Conservation (phyloP, 2,329 filamentous ascomycete genomes). For the Fusarium chuoi region DNA sequence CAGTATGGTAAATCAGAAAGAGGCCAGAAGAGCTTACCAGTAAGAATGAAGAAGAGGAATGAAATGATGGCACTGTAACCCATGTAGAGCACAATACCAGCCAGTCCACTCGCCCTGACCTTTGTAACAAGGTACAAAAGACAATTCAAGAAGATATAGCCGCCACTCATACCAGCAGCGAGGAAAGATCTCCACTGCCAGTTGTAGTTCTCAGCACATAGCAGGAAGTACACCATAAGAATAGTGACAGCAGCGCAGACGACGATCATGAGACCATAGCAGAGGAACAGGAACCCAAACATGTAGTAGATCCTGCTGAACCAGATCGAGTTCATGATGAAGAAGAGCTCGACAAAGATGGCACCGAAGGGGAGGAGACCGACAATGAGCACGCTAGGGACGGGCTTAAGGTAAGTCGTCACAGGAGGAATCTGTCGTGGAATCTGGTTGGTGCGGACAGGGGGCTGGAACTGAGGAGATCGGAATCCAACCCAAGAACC, state of each 20-base stretch:
- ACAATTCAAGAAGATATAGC: conserved; percentile 92
- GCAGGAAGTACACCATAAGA: conserved; percentile 93
- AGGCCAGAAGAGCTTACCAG: conserved; percentile 70
- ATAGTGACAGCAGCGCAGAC: conserved; percentile 93
- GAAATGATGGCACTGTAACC: conserved; percentile 92
- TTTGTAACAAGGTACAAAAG: conserved; percentile 91
- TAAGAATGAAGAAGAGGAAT: conserved; percentile 92
- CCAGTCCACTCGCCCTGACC: conserved; percentile 83
- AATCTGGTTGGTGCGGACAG: conserved; percentile 96
- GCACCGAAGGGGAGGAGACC: conserved; percentile 94
- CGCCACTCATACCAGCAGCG: conserved; percentile 88
- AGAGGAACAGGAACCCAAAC: conserved; percentile 99
- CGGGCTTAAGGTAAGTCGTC: conserved; percentile 82
- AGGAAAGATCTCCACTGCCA: conserved; percentile 99
- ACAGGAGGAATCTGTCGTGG: conserved; percentile 92
- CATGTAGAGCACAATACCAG: conserved; percentile 89
- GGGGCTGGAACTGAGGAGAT: conserved; percentile 74
- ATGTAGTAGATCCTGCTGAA: conserved; percentile 99
- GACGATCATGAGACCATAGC: conserved; percentile 96
- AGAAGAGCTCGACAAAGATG: conserved; percentile 98
- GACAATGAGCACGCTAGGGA: conserved; percentile 91
- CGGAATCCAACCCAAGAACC: conserved; percentile 96
- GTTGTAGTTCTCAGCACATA: conserved; percentile 97
- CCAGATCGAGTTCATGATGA: conserved; percentile 99
- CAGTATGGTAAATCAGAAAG: conserved; percentile 10